Conservation (phyloP, 305 asterid genomes). For the Solanum chacoense region DNA sequence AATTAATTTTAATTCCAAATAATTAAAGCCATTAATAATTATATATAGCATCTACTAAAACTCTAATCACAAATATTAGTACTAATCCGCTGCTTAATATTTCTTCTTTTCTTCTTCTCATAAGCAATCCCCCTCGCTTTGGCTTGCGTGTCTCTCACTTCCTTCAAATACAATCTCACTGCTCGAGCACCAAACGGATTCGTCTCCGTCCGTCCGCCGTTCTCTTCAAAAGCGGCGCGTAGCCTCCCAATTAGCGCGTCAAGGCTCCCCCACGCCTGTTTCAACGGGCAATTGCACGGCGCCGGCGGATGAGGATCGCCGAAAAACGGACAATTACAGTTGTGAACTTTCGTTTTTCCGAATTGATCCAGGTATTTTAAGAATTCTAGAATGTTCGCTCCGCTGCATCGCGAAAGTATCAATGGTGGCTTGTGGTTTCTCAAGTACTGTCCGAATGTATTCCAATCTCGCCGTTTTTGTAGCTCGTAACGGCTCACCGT, state of each 20-base stretch:
- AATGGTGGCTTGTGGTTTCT: slow-evolving; percentile 59
- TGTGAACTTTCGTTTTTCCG: slow-evolving; percentile 75
- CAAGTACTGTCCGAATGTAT: slow-evolving; percentile 70
- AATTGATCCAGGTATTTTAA: slow-evolving; percentile 65
- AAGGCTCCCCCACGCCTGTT: slow-evolving; percentile 92
- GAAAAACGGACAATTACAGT: slow-evolving; percentile 47
- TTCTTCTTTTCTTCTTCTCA: slow-evolving; percentile 64
- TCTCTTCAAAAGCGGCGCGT: slow-evolving; percentile 74
- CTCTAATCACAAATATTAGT: not conserved
- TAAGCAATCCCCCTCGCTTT: slow-evolving; percentile 73
- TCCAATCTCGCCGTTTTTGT: slow-evolving; percentile 86
- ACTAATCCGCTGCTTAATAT: not conserved
- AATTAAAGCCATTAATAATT: not conserved
- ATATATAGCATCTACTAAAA: not conserved
- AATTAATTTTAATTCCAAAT: not conserved
- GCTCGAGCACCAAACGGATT: slow-evolving; percentile 74
- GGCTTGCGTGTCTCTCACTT: slow-evolving; percentile 54
- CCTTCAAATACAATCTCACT: slow-evolving; percentile 49
- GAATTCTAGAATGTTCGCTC: slow-evolving; percentile 55
- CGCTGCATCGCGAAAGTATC: slow-evolving; percentile 42
- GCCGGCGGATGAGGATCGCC: slow-evolving; percentile 72
- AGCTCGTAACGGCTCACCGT: slow-evolving; percentile 65
- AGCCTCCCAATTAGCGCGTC: slow-evolving; percentile 71
- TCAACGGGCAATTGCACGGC: slow-evolving; percentile 61
- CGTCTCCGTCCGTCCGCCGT: slow-evolving; percentile 50